Evolutionary conservation across 306 rosid species (phyloP), one percentile per base, ranked within the genome.

Genomic region (Cyamopsis tetragonoloba): DNA sequence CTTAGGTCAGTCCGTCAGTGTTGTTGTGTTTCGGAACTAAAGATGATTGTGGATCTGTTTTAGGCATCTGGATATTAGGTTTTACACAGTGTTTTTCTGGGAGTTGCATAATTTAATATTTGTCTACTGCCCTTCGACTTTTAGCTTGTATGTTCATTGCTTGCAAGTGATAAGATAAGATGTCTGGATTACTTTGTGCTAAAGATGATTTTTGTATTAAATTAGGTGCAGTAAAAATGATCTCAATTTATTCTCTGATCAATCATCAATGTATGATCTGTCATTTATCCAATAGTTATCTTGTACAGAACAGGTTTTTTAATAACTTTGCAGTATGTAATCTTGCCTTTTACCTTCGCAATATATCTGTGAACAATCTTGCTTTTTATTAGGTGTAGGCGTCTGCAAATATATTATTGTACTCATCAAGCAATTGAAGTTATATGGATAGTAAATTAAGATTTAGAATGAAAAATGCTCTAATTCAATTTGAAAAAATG

Each of bases 1-100:
- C 20, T 71, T 51, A 67, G 81, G 73, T 68, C 46, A 37, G 68
- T 32, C 42, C 60, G 73, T 68, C 46, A 37, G 68, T 32, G 43
- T 66, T 44, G 49, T 38, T 56, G 46, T 75, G 39, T 56, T 66
- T 64, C 22, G 10, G 51, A 70, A 31, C 48, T 49, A 20, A 55
- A 31, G 15, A 58, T 56, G 22, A 46, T 68, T 68, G 34, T 17
- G 18, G 22, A n/a, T 42, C 59, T 22, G 22, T 57, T n/a, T n/a
- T 26, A 57, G 10, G 28, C 32, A 31, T 68, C 69, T 54, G 63
- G n/a, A n/a, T n/a, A 68, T 62, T 18, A 4, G 28, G 31, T 32
- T 71, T 54, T 5, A 14, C 27, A 37, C 51, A 32, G 13, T 53
- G 17, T 13, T 68, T 73, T 24, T n/a, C n/a, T n/a, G n/a, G 23